phyloP scores from a whole-genome alignment of 306 rosid genomes.

The Senna siamea region DNA sequence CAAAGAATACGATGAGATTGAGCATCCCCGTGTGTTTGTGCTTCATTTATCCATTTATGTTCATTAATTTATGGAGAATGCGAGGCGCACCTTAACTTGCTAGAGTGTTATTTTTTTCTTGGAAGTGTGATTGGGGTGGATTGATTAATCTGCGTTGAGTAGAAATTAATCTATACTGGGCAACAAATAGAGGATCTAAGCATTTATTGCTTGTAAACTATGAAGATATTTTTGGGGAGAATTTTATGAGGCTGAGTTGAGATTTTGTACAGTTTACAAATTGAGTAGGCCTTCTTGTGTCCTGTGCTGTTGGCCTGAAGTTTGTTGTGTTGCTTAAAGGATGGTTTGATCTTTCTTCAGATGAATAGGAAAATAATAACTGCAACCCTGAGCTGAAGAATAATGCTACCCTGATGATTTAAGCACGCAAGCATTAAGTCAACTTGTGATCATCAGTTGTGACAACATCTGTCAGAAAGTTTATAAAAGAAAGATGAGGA shows the following conservation, averaged over 20 bases:
- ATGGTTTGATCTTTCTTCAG: slow-evolving; percentile 14
- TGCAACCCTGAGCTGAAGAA: background rate
- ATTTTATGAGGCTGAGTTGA: slow-evolving; percentile 13
- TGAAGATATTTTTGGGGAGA: slow-evolving; percentile 7
- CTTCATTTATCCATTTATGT: background rate
- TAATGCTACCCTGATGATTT: background rate
- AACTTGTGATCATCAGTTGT: background rate
- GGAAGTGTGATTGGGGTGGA: background rate
- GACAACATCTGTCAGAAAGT: slow-evolving; percentile 14
- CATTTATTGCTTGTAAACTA: slow-evolving; percentile 28
- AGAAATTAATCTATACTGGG: background rate
- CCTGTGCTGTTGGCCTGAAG: background rate
- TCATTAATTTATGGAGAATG: background rate
- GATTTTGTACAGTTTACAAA: background rate
- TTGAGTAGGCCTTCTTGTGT: background rate
- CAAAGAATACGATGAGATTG: background rate
- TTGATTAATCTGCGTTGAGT: background rate
- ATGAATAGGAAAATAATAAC: slow-evolving; percentile 2
- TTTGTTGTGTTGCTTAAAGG: background rate
- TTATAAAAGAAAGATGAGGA: background rate
- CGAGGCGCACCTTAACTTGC: background rate
- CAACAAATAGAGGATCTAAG: slow-evolving; percentile 5
- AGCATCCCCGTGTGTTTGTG: background rate
- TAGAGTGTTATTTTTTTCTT: background rate
- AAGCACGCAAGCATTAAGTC: background rate